Evolutionary conservation across 2,329 filamentous ascomycete species (phyloP), one percentile per base, ranked within the genome.

Genomic region (Didymella pomorum): DNA sequence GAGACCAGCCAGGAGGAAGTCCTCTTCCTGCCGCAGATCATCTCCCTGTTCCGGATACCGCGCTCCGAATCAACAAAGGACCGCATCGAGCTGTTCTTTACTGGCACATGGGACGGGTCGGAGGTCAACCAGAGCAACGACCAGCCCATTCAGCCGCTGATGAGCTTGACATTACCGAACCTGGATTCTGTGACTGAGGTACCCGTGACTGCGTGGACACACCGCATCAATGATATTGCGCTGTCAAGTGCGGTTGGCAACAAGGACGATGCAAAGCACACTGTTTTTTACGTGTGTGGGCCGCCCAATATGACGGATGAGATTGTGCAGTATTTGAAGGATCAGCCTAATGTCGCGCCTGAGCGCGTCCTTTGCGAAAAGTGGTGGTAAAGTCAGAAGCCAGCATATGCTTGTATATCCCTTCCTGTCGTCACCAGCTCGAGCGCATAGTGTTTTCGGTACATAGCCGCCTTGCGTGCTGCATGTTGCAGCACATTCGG

Each of bases 261-360:
- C 31, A 65, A 69, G 44, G 67, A 74, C 18, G 71, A 76, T 48
- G 74, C 78, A 39, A 62, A 66, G 46, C 65, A 66, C 10, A 79
- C 79, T 0, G 71, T 82, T 1, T 79, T 76, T 54, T 83, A 82
- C 63, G 78, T 83, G 6, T 83, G 81, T 57, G 81, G 81, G 2
- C 80, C 81, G 20, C 77, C 78, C 21, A 68, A 66, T 44, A 82
- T 83, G 79, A 82, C 81, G 4, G 81, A 83, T 62, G 71, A 77
- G 41, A 69, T 80, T 45, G 80, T 82, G 4, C 71, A 72, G 6
- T 77, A 76, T 48, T 55, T 82, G 55, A 66, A 69, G 42, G 67
- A 63, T 28, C 75, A 79, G 62, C 64, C 75, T 5, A 73, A 78
- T 9, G 76, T 83, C 63, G 61, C 63, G 21, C 59, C 69, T 18